Percentiles rank a stretch among this genome's conserved stretches.
Conservation (phyloP, 2,329 filamentous ascomycete species). For the Fonsecaea multimorphosa region DNA sequence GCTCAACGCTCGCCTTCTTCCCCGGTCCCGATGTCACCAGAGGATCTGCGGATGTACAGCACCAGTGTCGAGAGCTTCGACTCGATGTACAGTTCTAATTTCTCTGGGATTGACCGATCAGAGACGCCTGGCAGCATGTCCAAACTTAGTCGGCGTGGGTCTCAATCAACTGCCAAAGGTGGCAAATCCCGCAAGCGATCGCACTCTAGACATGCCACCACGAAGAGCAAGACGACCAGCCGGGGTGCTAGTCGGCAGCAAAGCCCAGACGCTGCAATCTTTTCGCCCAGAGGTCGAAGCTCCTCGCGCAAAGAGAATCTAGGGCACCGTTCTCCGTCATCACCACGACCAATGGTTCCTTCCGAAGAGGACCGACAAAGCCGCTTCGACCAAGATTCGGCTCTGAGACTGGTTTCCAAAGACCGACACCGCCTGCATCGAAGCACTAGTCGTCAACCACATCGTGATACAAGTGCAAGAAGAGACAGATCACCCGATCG, state of each 20-base stretch:
- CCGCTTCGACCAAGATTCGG: constrained; percentile 68
- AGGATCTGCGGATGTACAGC: constrained; percentile 66
- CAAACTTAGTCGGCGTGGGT: constrained; percentile 30
- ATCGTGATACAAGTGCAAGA: constrained; percentile 51
- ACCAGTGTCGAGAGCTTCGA: constrained; percentile 55
- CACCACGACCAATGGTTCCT: constrained; percentile 75
- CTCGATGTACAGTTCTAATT: constrained; percentile 54
- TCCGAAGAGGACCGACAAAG: constrained; percentile 61
- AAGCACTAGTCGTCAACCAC: constrained; percentile 53
- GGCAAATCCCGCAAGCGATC: constrained; percentile 46
- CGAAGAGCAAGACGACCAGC: constrained; percentile 43
- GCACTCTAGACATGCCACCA: constrained; percentile 42
- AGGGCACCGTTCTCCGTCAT: constrained; percentile 74
- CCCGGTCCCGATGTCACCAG: constrained; percentile 90
- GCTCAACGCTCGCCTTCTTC: constrained; percentile 89
- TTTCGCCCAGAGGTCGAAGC: constrained; percentile 63
- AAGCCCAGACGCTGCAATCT: constrained; percentile 47
- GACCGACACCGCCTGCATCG: constrained; percentile 56
- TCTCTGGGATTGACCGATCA: constrained; percentile 42
- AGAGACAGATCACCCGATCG: constrained; percentile 56
- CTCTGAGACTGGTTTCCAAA: constrained; percentile 51
- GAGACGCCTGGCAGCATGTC: constrained; percentile 29
- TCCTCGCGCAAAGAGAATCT: constrained; percentile 65
- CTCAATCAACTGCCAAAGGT: constrained; percentile 34
- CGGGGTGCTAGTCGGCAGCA: constrained; percentile 48